Evolutionary conservation across 2,329 filamentous ascomycete species (phyloP).

Genomic region (Colletotrichum destructivum): DNA sequence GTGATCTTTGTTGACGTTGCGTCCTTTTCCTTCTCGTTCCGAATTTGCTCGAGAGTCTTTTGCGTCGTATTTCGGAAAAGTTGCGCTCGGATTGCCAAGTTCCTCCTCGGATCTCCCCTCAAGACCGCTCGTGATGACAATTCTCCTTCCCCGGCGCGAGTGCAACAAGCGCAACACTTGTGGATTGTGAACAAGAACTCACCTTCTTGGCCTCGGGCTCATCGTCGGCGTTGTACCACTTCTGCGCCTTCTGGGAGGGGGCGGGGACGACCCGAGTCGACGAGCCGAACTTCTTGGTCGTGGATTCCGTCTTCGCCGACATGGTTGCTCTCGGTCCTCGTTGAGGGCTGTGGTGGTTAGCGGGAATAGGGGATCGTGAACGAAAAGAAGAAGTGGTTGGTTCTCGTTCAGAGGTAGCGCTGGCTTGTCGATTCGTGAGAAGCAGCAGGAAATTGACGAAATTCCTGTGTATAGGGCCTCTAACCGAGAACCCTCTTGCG

Average conservation of each 20-base stretch:
- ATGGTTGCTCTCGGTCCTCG: constrained; percentile 62
- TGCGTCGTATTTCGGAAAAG: constrained; percentile 11
- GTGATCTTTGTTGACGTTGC: not conserved
- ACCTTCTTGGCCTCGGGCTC: constrained; percentile 93
- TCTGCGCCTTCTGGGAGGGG: constrained; percentile 92
- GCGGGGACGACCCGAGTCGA: constrained; percentile 92
- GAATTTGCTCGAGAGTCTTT: not conserved
- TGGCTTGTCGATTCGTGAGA: constrained; percentile 11
- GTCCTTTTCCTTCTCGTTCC: not conserved
- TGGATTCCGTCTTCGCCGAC: constrained; percentile 79
- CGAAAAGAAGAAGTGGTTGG: constrained; percentile 42
- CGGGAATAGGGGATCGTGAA: constrained; percentile 48
- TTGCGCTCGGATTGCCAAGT: constrained; percentile 17
- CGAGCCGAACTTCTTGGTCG: constrained; percentile 98
- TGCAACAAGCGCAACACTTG: constrained; percentile 39
- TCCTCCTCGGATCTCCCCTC: constrained; percentile 6
- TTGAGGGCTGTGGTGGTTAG: constrained; percentile 43
- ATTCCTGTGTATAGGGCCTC: constrained; percentile 33
- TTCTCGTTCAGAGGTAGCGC: constrained; percentile 36
- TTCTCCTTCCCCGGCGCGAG: constrained; percentile 1
- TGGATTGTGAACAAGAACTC: constrained; percentile 65
- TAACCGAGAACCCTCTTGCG: constrained; percentile 56
- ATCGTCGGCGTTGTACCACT: constrained; percentile 99
- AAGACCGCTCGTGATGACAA: constrained; percentile 33
- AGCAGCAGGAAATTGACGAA: constrained; percentile 12